A percentile compares a stretch with the other conserved stretches of the same genome.
These are phyloP conservation scores for Rhizopogon sp. DNA, from an alignment of 768 basidiomycete genomes.

Conservation along the genomic window DNA sequence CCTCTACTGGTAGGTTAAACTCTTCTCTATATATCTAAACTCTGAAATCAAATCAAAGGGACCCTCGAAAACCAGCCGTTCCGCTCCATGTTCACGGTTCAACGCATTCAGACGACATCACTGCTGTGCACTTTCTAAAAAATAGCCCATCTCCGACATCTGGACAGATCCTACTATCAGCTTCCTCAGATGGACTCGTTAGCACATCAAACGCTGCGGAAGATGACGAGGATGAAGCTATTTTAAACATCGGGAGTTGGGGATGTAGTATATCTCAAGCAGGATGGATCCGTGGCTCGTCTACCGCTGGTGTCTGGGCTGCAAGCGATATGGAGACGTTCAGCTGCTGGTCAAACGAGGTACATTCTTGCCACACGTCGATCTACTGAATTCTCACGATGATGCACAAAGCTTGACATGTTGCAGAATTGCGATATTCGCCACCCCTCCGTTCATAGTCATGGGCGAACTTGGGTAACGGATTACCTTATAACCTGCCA, in stretches of 20 bases:
- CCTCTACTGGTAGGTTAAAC: conserved; percentile 64
- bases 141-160: conserved; percentile 25
- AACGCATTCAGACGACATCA: conserved; percentile 93
- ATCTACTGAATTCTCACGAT: background rate
- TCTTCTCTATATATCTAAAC: background rate
- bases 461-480: conserved; percentile 64
- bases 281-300: conserved; percentile 49
- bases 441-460: conserved; percentile 52
- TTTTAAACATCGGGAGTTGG: conserved; percentile 78
- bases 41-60: conserved; percentile 43
- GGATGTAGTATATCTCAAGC: conserved; percentile 76
- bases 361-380: conserved; percentile 19
- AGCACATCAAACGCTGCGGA: conserved; percentile 68
- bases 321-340: conserved; percentile 95
- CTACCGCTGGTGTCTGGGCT: conserved; percentile 60
- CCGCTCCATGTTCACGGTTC: conserved; percentile 75
- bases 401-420: conserved; percentile 55
- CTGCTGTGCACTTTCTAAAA: conserved; percentile 54
- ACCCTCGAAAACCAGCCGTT: conserved; percentile 70
- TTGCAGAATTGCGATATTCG: conserved; percentile 59
- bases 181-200: conserved; percentile 81
- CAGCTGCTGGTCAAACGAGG: conserved; percentile 76
- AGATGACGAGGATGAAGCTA: conserved; percentile 84
- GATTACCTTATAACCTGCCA: conserved; percentile 67
- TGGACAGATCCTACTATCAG: conserved; percentile 60